These are phyloP conservation scores for Vickermania ingenoplastis DNA, from an alignment of 208 protist genomes.

Conservation along the genomic window DNA sequence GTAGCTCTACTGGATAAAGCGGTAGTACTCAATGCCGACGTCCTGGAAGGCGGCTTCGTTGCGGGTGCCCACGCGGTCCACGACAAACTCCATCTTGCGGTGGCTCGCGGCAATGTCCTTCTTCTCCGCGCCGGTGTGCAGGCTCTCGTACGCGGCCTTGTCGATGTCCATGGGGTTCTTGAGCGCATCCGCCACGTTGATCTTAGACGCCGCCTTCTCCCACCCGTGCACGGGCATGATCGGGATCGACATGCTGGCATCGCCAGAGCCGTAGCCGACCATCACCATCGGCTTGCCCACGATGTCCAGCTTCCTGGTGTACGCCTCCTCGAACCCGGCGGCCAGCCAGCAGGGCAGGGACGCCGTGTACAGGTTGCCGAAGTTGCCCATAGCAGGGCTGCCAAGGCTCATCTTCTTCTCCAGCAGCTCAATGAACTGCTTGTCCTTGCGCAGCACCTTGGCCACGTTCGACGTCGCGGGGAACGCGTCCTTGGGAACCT, in stretches of 20 bases:
- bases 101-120: constrained; percentile 40
- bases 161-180: constrained; percentile 59
- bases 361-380: constrained; percentile 88
- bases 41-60: constrained; percentile 86
- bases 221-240: constrained; percentile 76
- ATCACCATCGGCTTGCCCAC: constrained; percentile 81
- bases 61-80: constrained; percentile 63
- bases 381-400: constrained; percentile 75
- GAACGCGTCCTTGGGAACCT: constrained; percentile 67
- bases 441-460: constrained; percentile 71
- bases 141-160: constrained; percentile 72
- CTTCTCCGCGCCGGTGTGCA: constrained; percentile 73
- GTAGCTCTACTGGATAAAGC: constrained; percentile 64
- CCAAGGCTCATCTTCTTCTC: constrained; percentile 83
- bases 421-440: constrained; percentile 67
- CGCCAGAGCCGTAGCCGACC: constrained; percentile 81
- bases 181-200: constrained; percentile 66
- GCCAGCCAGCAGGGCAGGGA: constrained; percentile 86
- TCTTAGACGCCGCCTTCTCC: constrained; percentile 69
- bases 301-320: constrained; percentile 71
- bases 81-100: constrained; percentile 73
- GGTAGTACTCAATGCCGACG: constrained; percentile 87
- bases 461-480: constrained; percentile 64
- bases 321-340: constrained; percentile 82
- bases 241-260: constrained; percentile 81